Percentiles rank a stretch among this genome's conserved stretches.
These are phyloP conservation scores for Fusarium floridanum DNA, from an alignment of 2,329 filamentous ascomycete species.

Conservation along the genomic window DNA sequence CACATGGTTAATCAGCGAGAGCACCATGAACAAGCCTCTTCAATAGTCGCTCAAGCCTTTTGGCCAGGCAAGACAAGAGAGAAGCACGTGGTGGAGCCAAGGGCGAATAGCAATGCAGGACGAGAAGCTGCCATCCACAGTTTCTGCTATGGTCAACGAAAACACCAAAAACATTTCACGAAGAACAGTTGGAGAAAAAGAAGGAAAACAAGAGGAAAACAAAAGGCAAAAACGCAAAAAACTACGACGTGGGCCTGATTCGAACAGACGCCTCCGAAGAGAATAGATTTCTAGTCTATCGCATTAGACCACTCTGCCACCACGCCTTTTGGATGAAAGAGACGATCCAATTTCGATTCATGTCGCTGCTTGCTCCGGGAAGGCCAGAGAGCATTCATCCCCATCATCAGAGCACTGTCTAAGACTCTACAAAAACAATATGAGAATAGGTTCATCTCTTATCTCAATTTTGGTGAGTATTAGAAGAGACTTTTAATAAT, in stretches of 20 bases:
- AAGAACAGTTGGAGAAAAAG: neutral
- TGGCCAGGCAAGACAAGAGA: neutral
- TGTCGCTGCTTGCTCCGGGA: too few species aligned
- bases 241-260: constrained; percentile 4
- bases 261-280: constrained; percentile 3
- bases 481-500: too few species aligned
- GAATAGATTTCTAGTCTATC: constrained; percentile 11
- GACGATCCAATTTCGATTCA: neutral
- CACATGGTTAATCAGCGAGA: neutral
- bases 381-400: too few species aligned
- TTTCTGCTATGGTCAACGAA: neutral
- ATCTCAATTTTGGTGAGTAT: too few species aligned
- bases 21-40: neutral
- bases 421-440: too few species aligned
- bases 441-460: too few species aligned
- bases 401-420: too few species aligned
- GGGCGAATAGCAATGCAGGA: neutral
- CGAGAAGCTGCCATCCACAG: neutral
- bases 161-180: neutral
- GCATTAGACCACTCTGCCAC: constrained; percentile 10
- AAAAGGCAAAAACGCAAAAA: neutral
- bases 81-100: neutral
- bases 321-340: neutral
- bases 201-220: too few species aligned
- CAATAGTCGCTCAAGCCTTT: neutral